A percentile compares a stretch with the other conserved stretches of the same genome.
phyloP scores from a whole-genome alignment of 768 basidiomycete species.

The Tulasnella sp. region DNA sequence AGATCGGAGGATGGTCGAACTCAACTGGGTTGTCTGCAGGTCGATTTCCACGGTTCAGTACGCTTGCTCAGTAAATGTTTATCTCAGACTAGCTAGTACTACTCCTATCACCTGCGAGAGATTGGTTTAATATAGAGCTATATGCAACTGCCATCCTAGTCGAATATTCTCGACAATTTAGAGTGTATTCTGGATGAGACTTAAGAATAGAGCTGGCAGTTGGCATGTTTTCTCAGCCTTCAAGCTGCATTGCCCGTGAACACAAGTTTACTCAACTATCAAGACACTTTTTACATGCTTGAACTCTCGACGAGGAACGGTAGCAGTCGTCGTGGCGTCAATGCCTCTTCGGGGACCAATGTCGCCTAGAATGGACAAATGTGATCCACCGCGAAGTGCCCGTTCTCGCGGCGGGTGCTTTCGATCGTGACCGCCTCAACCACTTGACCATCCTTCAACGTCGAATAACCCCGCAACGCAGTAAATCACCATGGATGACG shows the following conservation, averaged over 20 bases:
- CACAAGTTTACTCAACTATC: neutral
- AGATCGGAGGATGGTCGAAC: too few relatives aligned
- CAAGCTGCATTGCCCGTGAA: neutral
- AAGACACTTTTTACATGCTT: neutral
- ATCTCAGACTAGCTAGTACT: too few relatives aligned
- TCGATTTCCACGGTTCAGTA: too few relatives aligned
- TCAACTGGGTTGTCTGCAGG: too few relatives aligned
- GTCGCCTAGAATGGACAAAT: neutral
- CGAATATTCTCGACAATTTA: too few relatives aligned
- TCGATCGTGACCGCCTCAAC: neutral
- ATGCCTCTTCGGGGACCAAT: neutral
- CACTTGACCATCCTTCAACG: neutral
- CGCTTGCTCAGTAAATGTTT: too few relatives aligned
- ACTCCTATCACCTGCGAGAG: too few relatives aligned
- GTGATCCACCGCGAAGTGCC: neutral
- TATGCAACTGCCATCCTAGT: too few relatives aligned
- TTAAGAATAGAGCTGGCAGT: too few relatives aligned
- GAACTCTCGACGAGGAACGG: neutral
- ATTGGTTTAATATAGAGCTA: too few relatives aligned
- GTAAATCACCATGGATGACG: constrained; percentile 61
- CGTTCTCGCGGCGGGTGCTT: neutral
- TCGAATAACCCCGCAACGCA: neutral
- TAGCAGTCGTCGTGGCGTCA: too few relatives aligned
- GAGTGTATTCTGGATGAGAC: too few relatives aligned
- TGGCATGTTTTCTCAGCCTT: neutral